These are phyloP conservation scores for Acanthochlamys bracteata DNA, from an alignment of 106 monocot species.

Conservation along the genomic window DNA sequence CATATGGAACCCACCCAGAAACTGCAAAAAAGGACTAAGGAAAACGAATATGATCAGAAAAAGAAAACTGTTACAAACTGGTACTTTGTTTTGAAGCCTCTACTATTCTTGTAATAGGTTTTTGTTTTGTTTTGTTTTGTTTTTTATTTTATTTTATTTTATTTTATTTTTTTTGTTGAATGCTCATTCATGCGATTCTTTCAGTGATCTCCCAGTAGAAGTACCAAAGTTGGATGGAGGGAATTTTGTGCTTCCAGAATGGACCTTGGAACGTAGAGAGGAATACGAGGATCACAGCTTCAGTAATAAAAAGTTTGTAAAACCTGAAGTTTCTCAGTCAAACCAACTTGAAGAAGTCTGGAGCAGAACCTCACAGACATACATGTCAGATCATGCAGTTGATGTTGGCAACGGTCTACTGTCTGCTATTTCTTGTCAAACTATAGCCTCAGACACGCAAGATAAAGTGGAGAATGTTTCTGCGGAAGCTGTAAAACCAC, in stretches of 20 bases:
- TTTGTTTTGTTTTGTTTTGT: background rate
- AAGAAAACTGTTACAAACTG: constrained; percentile 11
- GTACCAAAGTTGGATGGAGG: background rate
- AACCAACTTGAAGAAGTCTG: constrained; percentile 6
- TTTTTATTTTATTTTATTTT: background rate
- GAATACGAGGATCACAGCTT: background rate
- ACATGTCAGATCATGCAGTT: background rate
- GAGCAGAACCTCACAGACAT: background rate
- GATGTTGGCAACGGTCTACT: constrained; percentile 4
- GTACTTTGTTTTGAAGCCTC: background rate
- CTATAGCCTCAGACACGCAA: background rate
- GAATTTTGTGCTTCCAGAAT: background rate
- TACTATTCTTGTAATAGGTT: background rate
- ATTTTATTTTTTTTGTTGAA: background rate
- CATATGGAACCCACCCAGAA: constrained; percentile 17
- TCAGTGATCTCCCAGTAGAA: too few species aligned
- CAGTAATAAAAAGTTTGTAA: constrained; percentile 4
- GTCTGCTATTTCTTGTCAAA: background rate
- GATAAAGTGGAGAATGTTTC: background rate
- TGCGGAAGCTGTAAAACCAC: background rate
- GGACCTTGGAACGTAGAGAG: background rate
- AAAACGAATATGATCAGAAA: constrained; percentile 9
- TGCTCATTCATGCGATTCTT: too few species aligned
- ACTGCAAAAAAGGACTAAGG: constrained; percentile 21
- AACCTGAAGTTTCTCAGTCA: background rate